These are phyloP conservation scores for Friedmanniomyces simplex DNA, from an alignment of 495 filamentous ascomycete species.

Conservation along the genomic window DNA sequence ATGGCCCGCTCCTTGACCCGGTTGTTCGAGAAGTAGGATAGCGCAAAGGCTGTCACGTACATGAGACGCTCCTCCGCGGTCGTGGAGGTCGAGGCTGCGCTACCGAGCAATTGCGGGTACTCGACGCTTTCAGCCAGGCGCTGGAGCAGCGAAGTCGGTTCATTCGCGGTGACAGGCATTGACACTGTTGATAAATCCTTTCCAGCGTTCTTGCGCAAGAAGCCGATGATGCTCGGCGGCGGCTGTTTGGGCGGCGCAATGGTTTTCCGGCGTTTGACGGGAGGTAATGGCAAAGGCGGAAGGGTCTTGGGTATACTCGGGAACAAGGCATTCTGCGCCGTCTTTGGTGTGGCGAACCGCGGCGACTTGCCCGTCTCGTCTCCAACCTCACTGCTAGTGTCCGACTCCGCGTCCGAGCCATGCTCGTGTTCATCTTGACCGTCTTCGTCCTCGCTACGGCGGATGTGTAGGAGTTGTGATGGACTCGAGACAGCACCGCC, in stretches of 20 bases:
- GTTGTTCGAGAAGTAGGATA: conserved; percentile 67
- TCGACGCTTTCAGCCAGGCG: conserved; percentile 81
- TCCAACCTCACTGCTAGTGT: conserved; percentile 49
- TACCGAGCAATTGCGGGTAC: conserved; percentile 74
- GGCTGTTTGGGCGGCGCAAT: conserved; percentile 60
- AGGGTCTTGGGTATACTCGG: conserved; percentile 65
- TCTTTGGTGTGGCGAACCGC: conserved; percentile 32
- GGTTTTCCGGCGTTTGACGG: conserved; percentile 55
- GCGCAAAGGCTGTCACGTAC: conserved; percentile 80
- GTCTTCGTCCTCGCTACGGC: conserved; percentile 49
- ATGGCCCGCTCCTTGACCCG: conserved; percentile 83
- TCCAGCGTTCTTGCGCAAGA: conserved; percentile 93
- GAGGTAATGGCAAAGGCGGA: conserved; percentile 61
- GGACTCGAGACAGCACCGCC: conserved; percentile 37
- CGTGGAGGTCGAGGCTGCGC: conserved; percentile 43
- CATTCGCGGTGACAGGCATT: conserved; percentile 95
- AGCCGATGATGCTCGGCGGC: conserved; percentile 84
- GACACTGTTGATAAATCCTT: conserved; percentile 92
- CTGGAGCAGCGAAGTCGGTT: conserved; percentile 80
- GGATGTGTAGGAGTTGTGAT: conserved; percentile 67
- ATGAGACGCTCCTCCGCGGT: conserved; percentile 60
- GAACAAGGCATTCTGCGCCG: conserved; percentile 48
- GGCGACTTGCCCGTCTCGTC: conserved; percentile 32
- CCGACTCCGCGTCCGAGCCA: conserved; percentile 46
- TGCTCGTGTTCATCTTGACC: conserved; percentile 25